Evolutionary conservation across 805 yeast genomes (phyloP), one percentile per base, ranked within the genome.

Genomic region (Starmerella stellata): DNA sequence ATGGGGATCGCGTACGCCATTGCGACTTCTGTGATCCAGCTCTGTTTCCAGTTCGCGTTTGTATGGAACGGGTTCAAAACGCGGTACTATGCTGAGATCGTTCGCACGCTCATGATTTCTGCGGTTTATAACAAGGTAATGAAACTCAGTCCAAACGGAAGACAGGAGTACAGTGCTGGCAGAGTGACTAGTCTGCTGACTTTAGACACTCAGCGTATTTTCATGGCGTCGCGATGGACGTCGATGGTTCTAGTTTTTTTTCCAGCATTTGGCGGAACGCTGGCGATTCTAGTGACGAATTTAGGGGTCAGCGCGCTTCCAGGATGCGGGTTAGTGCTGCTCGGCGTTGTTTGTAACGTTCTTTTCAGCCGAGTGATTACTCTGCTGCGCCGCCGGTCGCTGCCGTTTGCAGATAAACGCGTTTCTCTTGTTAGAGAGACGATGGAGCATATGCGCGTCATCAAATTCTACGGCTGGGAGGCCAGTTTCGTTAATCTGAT

Each of bases 381-480:
- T 46, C 53, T 45, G 2, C 63, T 66, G 44, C 71, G 95, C 52
- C 61, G 58, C 20, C 54, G 56, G n/a, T 74, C 80, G 8, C 72
- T 72, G 40, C 59, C 58, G 2, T 69, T 61, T 50, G 85, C 94
- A 2, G 96, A 85, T 56, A 57, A 62, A 17, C 73, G 96, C 52
- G 81, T 85, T 18, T 66, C 72, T 35, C 64, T 71, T 36, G 74
- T 82, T 55, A 76, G 79, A 47, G 96, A 85, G 56, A 70, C 82
- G 21, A 63, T 85, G 46, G 73, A 69, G 52, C 73, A 78, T 46
- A 70, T 85, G 66, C 80, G 78, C 52, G 68, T 77, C 54, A 79
- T 85, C 56, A 85, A 85, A 60, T 78, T 69, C 55, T 85, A 83
- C 55, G 79, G 92, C 1, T 85, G 95, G 95, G 95, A 85, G 58